phyloP scores from a whole-genome alignment of 345 rosid species.

The Salix brachista region DNA sequence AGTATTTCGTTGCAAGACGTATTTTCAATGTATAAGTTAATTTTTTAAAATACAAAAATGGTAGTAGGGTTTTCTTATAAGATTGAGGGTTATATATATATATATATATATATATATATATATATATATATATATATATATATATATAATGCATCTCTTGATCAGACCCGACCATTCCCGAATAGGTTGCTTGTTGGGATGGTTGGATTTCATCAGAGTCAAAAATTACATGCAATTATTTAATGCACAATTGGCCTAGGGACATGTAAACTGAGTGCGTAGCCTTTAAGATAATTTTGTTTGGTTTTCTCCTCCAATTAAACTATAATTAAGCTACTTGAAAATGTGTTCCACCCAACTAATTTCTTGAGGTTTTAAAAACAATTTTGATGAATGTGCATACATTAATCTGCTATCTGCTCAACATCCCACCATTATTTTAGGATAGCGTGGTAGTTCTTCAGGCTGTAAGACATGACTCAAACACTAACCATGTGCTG shows the following conservation, averaged over 20 bases:
- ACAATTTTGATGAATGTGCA: not conserved
- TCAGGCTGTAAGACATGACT: not conserved
- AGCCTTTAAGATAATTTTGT: not conserved
- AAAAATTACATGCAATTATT: not conserved
- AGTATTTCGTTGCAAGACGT: too few species aligned
- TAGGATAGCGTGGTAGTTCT: not conserved
- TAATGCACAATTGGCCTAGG: not conserved
- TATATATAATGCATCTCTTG: too few species aligned
- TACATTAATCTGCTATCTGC: not conserved
- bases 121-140: too few species aligned
- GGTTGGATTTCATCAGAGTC: not conserved
- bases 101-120: too few species aligned
- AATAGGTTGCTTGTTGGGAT: not conserved
- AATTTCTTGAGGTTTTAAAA: not conserved
- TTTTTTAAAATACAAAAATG: too few species aligned
- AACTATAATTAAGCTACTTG: not conserved
- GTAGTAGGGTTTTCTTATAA: too few species aligned
- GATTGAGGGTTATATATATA: too few species aligned
- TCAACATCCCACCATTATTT: not conserved
- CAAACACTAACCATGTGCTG: not conserved
- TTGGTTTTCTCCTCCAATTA: not conserved
- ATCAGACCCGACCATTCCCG: not conserved
- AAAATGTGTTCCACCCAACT: not conserved
- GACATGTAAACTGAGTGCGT: not conserved
- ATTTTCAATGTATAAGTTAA: too few species aligned